Evolutionary conservation across 2,329 filamentous ascomycete species (phyloP), one percentile per base, ranked within the genome.

Genomic region (Drechslerella stenobrocha): DNA sequence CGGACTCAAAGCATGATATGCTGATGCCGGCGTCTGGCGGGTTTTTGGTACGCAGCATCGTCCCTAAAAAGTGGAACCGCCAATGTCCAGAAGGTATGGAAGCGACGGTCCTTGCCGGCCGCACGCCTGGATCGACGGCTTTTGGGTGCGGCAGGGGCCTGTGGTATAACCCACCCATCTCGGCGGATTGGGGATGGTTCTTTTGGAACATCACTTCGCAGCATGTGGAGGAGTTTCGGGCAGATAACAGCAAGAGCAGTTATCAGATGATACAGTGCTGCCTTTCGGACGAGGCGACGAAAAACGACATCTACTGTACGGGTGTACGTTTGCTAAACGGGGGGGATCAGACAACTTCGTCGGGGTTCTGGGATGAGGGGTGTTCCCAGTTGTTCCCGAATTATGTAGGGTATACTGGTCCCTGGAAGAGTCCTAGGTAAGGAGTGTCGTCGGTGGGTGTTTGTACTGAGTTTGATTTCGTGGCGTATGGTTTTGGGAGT

Each of bases 61-160:
- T 52, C 4, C 61, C 53, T 1, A 35, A 18, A 34, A 53, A 22
- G 6, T 66, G 48, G 47, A 59, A 48, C 3, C 6, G 37, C 3
- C 22, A 15, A 15, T 66, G 61, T 30, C 40, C 40, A 2, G n/a
- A 50, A 28, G 48, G 18, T 15, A 40, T 45, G 20, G n/a, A 44
- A 2, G 42, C 53, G 28, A 66, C 61, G 7, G 59, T 66, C 5
- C 52, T 66, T 11, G 30, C 48, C 13, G 48, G 40, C 1, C 32
- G 26, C 7, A 3, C 30, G 7, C 23, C 11, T 1, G 52, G 53
- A 1, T 44, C 59, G 6, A 11, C 59, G 44, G 40, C 42, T 7
- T 66, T 50, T 34, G 61, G 61, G 9, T 66, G 61, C 44, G 53
- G 61, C 1, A 28, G n/a, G 20, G 61, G 61, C 1, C 6, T 26